Evolutionary conservation across 2,329 filamentous ascomycete species (phyloP), one percentile per base, ranked within the genome.

Genomic region (Thelonectria rubi): DNA sequence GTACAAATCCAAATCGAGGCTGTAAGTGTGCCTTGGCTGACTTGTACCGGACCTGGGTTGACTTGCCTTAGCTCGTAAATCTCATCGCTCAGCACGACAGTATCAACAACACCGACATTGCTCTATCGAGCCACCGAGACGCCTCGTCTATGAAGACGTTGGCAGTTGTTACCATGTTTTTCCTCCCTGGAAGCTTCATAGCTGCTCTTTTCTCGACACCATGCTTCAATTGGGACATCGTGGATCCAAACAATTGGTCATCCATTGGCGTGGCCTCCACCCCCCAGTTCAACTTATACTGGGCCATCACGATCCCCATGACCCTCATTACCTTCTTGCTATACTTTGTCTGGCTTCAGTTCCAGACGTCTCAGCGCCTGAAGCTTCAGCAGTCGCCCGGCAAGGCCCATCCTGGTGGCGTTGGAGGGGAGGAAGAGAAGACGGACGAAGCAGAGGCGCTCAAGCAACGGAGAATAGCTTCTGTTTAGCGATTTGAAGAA

Each of bases 81-180:
- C 71, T 80, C 46, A 78, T 79, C 54, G 73, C 75, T 7, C 74
- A 76, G 63, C 70, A 74, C 32, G 78, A 80, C 63, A 75, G 72
- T 62, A 66, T 75, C 45, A 73, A 73, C 58, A 77, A 74, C 46
- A 73, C 76, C 5, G 71, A 74, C 50, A 77, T 79, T 20, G 77
- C 76, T 2, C 62, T 73, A 17, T 75, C 73, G 12, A 78, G 73
- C 55, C 75, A 77, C 56, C 75, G 77, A 15, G 78, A 80, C 55
- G 77, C 77, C n/a, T 75, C 77, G 0, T 78, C 77, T 2, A 80
- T 80, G 78, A 80, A 79, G 70, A 79, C 77, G 8, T 63, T 80
- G 20, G 78, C 78, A 17, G 70, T 80, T 18, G 76, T 80, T 18
- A 78, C 78, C 60, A 79, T 80, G 78, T 73, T 80, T 37, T 80